phyloP scores from a whole-genome alignment of 805 yeast species.

The Osmozyma mogii region DNA sequence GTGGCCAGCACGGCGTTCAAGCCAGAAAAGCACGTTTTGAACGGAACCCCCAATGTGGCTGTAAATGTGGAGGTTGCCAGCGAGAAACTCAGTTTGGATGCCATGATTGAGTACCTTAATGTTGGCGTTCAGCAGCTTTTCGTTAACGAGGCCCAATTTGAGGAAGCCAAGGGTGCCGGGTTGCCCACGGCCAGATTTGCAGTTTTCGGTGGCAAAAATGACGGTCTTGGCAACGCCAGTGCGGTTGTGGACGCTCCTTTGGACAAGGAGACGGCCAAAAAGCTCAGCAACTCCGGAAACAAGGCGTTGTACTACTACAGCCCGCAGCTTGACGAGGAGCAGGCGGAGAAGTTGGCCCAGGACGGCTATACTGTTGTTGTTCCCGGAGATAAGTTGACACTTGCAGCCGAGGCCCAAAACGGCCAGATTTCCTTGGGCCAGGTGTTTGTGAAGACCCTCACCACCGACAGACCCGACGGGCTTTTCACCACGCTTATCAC shows the following conservation, averaged over 20 bases:
- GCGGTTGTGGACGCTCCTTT: conserved; percentile 16
- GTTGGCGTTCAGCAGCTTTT: conserved; percentile 48
- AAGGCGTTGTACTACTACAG: conserved; percentile 19
- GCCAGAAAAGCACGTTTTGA: conserved; percentile 24
- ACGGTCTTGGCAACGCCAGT: no score
- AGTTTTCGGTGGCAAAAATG: no score
- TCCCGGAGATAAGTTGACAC: conserved; percentile 19
- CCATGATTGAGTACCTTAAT: conserved; percentile 41
- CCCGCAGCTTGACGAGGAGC: conserved; percentile 12
- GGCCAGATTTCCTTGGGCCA: conserved; percentile 31
- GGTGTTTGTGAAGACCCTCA: conserved; percentile 43
- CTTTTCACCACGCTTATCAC: conserved; percentile 77
- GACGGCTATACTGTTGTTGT: conserved; percentile 31
- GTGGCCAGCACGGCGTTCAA: conserved; percentile 21
- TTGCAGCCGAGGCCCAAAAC: conserved; percentile 14
- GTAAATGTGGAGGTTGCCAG: conserved; percentile 21
- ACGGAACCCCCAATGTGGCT: conserved; percentile 24
- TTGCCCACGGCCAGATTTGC: conserved; percentile 12
- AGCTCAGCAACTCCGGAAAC: conserved; percentile 19
- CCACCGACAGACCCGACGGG: conserved; percentile 82
- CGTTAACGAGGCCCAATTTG: conserved; percentile 16
- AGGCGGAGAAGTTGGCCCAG: conserved; percentile 21
- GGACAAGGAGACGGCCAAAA: conserved; percentile 11
- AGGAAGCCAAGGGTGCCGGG: conserved; percentile 7
- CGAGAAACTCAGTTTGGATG: conserved; percentile 29